Evolutionary conservation across 1,284 basidiomycete species (phyloP), one percentile per base, ranked within the genome.

Genomic region (Volvariella volvacea): DNA sequence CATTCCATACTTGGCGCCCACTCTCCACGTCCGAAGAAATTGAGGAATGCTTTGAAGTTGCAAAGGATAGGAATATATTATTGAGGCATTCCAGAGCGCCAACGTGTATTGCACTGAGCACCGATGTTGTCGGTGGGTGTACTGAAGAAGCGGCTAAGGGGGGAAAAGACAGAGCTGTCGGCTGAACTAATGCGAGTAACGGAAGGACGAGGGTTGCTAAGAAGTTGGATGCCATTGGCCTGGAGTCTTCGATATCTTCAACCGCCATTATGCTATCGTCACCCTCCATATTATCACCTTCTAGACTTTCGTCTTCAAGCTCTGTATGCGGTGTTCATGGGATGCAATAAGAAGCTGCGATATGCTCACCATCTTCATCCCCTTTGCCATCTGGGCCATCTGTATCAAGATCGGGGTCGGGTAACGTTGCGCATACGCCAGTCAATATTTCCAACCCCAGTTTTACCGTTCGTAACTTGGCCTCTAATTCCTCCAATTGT

Each of bases 41-140:
- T 15, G 58, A 61, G 20, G 66, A 50, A 44, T 62, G 70, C 8
- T 67, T 64, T 2, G 66, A 62, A 0, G 74, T 61, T 3, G 82
- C 73, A 17, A 89, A 71, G 1, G 89, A 84, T 41, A 95, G 71
- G 55, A 94, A 85, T 12, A 93, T 73, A 62, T 97, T 96, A 60
- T 92, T 94, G 45, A 96, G 74, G 53, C 91, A 92, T 62, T 95
- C 92, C 41, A 94, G 71, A 4, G 92, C 89, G 48, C 83, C 74
- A 41, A 91, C 71, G 59, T 95, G 92, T 38, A 95, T 78, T 1
- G 83, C 77, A 48, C 83, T 78, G 31, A 95, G 75, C 4, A 74
- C 83, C 8, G 90, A 88, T 0, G 91, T 93, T 10, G 83, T 92
- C 1, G 90, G 91, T 36, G 88, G 88, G 59, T 93, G 88, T 12